A percentile compares a stretch with the other conserved stretches of the same genome.
Evolutionary conservation across 805 yeast genomes (phyloP).

Genomic region (Ogataea nonfermentans): DNA sequence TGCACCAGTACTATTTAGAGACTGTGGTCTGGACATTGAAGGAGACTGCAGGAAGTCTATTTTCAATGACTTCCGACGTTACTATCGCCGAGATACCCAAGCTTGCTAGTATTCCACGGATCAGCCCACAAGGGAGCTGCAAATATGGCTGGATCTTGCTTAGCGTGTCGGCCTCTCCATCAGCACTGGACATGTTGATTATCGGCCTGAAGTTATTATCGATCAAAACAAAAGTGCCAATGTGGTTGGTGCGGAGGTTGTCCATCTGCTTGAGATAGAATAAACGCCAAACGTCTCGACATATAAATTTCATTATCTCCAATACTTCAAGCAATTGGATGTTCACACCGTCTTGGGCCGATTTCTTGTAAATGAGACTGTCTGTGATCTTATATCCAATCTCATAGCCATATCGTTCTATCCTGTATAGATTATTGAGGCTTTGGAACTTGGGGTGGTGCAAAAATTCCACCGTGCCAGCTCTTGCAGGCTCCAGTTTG

Average conservation of each 20-base stretch:
- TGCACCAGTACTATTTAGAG: slow-evolving; percentile 9
- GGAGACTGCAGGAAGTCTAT: slow-evolving; percentile 61
- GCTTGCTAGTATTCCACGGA: slow-evolving; percentile 67
- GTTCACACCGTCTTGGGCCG: slow-evolving; percentile 21
- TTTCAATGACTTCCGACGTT: slow-evolving; percentile 52
- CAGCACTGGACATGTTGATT: slow-evolving; percentile 45
- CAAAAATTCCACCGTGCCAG: slow-evolving; percentile 43
- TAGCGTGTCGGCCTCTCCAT: slow-evolving; percentile 44
- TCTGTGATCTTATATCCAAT: slow-evolving; percentile 35
- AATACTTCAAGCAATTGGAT: slow-evolving; percentile 55
- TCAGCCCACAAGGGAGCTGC: slow-evolving; percentile 75
- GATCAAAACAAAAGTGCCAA: slow-evolving; percentile 77
- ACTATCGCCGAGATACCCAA: slow-evolving; percentile 68
- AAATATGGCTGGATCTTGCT: slow-evolving; percentile 47
- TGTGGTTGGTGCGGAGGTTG: slow-evolving; percentile 86
- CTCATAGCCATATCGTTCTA: slow-evolving; percentile 68
- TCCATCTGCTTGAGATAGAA: slow-evolving; percentile 86
- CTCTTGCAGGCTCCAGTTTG: slow-evolving; percentile 15
- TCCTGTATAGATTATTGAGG: slow-evolving; percentile 54
- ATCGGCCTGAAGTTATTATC: slow-evolving; percentile 64
- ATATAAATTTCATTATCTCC: slow-evolving; percentile 86
- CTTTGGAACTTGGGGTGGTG: slow-evolving; percentile 33
- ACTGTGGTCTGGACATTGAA: slow-evolving; percentile 63
- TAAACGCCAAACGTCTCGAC: slow-evolving; percentile 87
- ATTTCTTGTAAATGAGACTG: slow-evolving; percentile 28